Percentiles rank a stretch among this genome's conserved stretches.
Evolutionary conservation across 805 yeast genomes (phyloP).

Genomic region (Ogataea polymorpha): DNA sequence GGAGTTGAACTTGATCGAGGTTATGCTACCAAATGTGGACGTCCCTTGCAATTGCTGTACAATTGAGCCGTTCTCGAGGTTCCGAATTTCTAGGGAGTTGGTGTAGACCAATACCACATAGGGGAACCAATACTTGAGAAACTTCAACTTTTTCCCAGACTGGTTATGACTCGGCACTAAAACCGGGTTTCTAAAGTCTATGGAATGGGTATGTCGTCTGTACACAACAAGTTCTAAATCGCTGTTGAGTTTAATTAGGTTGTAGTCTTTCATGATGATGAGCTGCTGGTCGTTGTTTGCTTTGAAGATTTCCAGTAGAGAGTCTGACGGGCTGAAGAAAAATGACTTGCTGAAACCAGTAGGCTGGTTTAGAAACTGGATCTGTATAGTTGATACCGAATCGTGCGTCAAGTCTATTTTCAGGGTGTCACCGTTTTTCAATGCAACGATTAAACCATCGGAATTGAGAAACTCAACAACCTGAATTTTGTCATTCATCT

Average conservation of each 20-base stretch:
- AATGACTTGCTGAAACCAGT: constrained; percentile 17
- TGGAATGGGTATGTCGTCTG: constrained; percentile 16
- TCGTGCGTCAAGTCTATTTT: constrained; percentile 17
- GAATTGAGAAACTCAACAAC: constrained; percentile 24
- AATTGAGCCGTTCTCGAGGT: constrained; percentile 34
- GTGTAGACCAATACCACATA: constrained; percentile 34
- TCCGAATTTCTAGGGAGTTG: constrained; percentile 36
- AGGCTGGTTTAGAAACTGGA: constrained; percentile 20
- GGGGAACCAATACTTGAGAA: constrained; percentile 37
- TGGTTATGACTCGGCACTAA: constrained; percentile 8
- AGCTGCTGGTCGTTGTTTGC: constrained; percentile 26
- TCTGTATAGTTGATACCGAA: constrained; percentile 19
- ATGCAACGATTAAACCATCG: constrained; percentile 21
- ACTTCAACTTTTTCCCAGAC: constrained; percentile 26
- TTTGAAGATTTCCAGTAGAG: constrained; percentile 20
- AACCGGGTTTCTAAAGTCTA: constrained; percentile 23
- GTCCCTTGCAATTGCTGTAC: constrained; percentile 30
- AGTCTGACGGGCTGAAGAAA: constrained; percentile 21
- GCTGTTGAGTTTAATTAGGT: constrained; percentile 22
- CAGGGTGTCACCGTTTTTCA: constrained; percentile 26
- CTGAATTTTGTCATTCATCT: constrained; percentile 25
- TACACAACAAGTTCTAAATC: constrained; percentile 22
- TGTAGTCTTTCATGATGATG: constrained; percentile 25
- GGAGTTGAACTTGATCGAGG: constrained; percentile 24
- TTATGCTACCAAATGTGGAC: constrained; percentile 3